Evolutionary conservation across 495 filamentous ascomycete genomes (phyloP).

Genomic region (Umbilicaria muhlenbergii): DNA sequence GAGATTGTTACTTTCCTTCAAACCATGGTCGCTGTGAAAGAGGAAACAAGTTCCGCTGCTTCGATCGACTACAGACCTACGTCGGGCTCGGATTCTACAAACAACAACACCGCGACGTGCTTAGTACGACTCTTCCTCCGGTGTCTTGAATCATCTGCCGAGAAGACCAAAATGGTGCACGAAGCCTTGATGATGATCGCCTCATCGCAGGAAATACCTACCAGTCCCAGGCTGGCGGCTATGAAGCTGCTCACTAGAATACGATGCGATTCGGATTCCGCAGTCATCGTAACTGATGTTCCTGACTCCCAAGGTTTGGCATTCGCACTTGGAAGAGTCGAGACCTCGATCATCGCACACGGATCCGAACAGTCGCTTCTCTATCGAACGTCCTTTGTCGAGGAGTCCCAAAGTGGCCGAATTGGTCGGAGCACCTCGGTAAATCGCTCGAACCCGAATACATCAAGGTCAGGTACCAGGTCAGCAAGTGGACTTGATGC

Average conservation of each 20-base stretch:
- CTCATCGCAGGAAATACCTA: slow-evolving; percentile 32
- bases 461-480: slow-evolving; percentile 21
- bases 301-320: slow-evolving; percentile 59
- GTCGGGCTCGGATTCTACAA: slow-evolving; percentile 42
- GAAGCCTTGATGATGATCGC: slow-evolving; percentile 50
- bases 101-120: slow-evolving; percentile 26
- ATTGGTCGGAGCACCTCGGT: slow-evolving; percentile 9
- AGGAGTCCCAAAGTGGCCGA: slow-evolving; percentile 13
- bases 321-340: slow-evolving; percentile 50
- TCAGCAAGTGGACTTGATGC: slow-evolving; percentile 9
- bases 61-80: slow-evolving; percentile 36
- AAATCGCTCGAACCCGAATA: slow-evolving; percentile 10
- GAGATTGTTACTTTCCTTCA: too few species aligned
- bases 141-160: slow-evolving; percentile 40
- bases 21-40: too few species aligned
- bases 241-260: slow-evolving; percentile 77
- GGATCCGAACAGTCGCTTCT: slow-evolving; percentile 2
- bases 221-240: slow-evolving; percentile 60
- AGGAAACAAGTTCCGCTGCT: slow-evolving; percentile 26
- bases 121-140: slow-evolving; percentile 53
- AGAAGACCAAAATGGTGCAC: slow-evolving; percentile 44
- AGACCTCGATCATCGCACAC: slow-evolving; percentile 21
- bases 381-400: slow-evolving; percentile 9
- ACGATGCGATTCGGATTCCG: slow-evolving; percentile 60
- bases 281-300: slow-evolving; percentile 47